Conservation (phyloP, 768 basidiomycete genomes). For the Panus rudis region DNA sequence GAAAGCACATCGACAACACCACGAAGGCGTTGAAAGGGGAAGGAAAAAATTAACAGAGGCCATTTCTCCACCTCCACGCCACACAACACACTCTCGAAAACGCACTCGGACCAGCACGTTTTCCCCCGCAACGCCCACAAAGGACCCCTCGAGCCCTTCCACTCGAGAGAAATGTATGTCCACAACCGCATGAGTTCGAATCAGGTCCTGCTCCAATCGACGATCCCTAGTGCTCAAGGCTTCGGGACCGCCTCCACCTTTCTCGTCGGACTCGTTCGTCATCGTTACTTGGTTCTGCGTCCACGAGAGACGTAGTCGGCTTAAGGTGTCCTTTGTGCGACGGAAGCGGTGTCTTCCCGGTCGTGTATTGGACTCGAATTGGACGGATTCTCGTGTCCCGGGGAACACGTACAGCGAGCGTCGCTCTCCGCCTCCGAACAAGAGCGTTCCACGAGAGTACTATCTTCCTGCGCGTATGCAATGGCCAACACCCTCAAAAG, state of each 20-base stretch:
- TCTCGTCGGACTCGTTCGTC: background rate
- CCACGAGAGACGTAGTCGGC: background rate
- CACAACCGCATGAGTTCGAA: background rate
- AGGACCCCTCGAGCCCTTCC: too few species aligned
- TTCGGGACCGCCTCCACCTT: background rate
- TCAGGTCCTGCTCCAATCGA: background rate
- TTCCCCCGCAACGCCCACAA: background rate
- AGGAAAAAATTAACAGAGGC: background rate
- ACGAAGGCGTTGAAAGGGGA: background rate
- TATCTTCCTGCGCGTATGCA: background rate
- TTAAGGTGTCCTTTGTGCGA: background rate
- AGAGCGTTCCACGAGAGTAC: background rate
- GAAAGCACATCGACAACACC: background rate
- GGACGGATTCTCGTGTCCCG: background rate
- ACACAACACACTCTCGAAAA: constrained; percentile 1
- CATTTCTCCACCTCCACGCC: background rate
- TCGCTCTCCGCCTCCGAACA: background rate
- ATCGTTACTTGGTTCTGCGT: background rate
- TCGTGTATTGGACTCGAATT: background rate
- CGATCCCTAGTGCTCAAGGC: background rate
- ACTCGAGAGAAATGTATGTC: background rate
- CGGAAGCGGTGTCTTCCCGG: background rate
- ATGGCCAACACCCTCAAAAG: background rate
- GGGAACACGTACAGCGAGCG: background rate
- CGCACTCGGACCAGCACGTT: background rate